Base-by-base conservation (phyloP, 306 rosid species). In the Nissolia schottii region DNA sequence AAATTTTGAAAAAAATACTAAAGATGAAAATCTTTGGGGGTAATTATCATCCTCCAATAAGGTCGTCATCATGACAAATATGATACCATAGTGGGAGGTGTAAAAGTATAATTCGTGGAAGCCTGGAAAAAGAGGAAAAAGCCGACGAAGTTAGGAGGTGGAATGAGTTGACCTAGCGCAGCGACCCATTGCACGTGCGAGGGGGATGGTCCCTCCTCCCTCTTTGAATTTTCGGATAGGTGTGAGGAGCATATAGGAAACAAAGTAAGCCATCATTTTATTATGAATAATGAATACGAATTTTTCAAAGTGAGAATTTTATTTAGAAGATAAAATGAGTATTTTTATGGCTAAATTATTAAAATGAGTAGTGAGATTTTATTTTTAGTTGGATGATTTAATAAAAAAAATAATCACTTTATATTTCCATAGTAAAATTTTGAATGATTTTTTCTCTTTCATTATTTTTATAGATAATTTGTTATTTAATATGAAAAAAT, bases 131-230 rank as follows among this genome's bases (percentile, higher is more conserved):
- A 7, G 19, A 14, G 5, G 0, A 16, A 49, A 50, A 9, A 2
- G 15, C 16, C 2, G 0, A 22, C n/a, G 4, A 3, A 15, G 40
- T 0, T n/a, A 49, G 50, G 12, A 22, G 29, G 35, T 0, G 25
- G 50, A 51, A 68, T 16, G 48, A 8, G 54, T 64, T 64, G 54
- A 38, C 70, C 7, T 22, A 11, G 16, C 0, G 12, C 28, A 18
- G 55, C 35, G 43, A 23, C 0, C 1, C 18, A 10, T 27, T 24
- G 50, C 83, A 79, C 75, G 79, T 79, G 83, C 75, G 59, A 73
- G 29, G 18, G 35, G 25, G 12, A 2, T 6, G 70, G 63, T 63
- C 68, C 75, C 70, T 31, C 7, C n/a, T 3, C 12, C 56, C 7
- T 20, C 29, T 2, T 53, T 12, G 62, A 70, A 41, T 31, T 40